These are phyloP conservation scores for Coemansia sp. DNA, from an alignment of 192 early-diverging fungal genomes.

Conservation along the genomic window DNA sequence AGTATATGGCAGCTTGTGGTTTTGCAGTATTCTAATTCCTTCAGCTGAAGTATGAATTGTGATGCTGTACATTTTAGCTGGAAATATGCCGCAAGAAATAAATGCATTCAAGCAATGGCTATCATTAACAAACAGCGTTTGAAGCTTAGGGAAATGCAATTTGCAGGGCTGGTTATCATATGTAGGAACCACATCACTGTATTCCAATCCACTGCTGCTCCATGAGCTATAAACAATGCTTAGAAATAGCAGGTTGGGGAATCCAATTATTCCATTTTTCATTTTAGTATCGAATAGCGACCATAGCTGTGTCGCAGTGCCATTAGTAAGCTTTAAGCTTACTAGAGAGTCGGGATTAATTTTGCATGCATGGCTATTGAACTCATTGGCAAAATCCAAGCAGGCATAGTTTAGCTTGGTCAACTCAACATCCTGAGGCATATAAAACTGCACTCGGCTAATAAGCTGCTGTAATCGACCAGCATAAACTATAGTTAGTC, in stretches of 20 bases:
- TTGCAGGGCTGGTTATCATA: not conserved
- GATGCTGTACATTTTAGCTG: not conserved
- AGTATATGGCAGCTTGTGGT: not conserved
- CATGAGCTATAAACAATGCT: not conserved
- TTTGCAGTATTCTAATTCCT: not conserved
- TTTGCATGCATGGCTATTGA: not conserved
- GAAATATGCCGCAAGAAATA: not conserved
- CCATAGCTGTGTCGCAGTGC: not conserved
- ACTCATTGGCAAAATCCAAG: not conserved
- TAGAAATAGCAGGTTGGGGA: not conserved
- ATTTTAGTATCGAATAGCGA: not conserved
- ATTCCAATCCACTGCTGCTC: not conserved
- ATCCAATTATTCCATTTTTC: not conserved
- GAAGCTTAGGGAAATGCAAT: not conserved
- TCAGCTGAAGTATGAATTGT: not conserved
- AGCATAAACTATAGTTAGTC: not conserved
- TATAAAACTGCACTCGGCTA: constrained; percentile 1
- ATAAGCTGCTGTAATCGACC: not conserved
- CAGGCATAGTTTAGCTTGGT: not conserved
- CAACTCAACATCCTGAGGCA: not conserved
- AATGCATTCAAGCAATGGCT: not conserved
- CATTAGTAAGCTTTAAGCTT: not conserved
- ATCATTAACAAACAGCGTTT: constrained; percentile 1
- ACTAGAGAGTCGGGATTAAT: not conserved
- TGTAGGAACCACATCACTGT: not conserved